Evolutionary conservation across 2,329 filamentous ascomycete genomes (phyloP).

Genomic region (Fusarium fracticaudum): DNA sequence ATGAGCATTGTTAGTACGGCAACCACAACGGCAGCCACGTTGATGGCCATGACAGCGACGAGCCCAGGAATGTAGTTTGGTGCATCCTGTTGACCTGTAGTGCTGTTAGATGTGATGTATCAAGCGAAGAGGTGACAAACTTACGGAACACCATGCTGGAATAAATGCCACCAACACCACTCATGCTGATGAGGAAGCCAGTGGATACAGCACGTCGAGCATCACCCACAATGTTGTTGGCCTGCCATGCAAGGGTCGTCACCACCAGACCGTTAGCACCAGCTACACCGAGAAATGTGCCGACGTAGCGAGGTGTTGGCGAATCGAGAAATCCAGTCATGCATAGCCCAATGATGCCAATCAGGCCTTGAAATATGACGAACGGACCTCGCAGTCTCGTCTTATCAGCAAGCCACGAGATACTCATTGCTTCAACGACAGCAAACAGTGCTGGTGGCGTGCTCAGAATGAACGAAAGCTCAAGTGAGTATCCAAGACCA

Average conservation of each 20-base stretch:
- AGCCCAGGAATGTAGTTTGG: constrained; percentile 23
- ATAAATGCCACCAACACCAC: constrained; percentile 25
- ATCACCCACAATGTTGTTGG: constrained; percentile 25
- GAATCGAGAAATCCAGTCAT: constrained; percentile 17
- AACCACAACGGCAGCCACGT: constrained; percentile 6
- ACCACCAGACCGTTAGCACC: constrained; percentile 18
- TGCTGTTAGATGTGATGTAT: rapidly evolving
- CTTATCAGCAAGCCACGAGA: constrained; percentile 28
- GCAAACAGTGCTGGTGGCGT: constrained; percentile 11
- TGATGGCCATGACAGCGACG: constrained; percentile 22
- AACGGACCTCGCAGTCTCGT: constrained; percentile 13
- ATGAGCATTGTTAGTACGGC: constrained; percentile 18
- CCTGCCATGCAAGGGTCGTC: constrained; percentile 21
- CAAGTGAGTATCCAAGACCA: constrained; percentile 17
- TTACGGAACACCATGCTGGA: constrained; percentile 32
- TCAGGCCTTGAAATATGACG: constrained; percentile 25
- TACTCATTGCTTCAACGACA: constrained; percentile 14
- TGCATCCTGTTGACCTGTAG: constrained; percentile 14
- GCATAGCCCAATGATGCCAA: constrained; percentile 19
- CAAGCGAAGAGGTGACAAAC: rapidly evolving
- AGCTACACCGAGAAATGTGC: constrained; percentile 18
- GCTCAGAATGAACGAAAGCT: constrained; percentile 19
- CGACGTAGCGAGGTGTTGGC: constrained; percentile 22
- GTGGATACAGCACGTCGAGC: constrained; percentile 25
- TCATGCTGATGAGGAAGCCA: constrained; percentile 24